These are phyloP conservation scores for Barnettozyma californica DNA, from an alignment of 805 yeast species.

Conservation along the genomic window DNA sequence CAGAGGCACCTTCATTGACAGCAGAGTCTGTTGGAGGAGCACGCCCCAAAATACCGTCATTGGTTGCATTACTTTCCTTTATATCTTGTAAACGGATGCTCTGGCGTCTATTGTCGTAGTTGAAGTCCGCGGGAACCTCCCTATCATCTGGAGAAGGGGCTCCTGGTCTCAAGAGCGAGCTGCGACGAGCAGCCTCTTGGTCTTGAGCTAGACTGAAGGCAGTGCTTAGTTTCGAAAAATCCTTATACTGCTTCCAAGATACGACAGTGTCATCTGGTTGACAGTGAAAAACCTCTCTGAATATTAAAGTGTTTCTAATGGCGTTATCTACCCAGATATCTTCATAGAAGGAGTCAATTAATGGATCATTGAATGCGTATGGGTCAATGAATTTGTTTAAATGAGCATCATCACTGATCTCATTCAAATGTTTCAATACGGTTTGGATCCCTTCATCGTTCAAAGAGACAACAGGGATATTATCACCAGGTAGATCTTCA, in stretches of 20 bases:
- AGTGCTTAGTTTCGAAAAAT: conserved; percentile 49
- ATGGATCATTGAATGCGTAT: conserved; percentile 81
- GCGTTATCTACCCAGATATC: conserved; percentile 86
- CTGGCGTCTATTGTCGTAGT: conserved; percentile 1
- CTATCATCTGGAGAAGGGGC: background rate
- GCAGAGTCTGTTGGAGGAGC: conserved; percentile 12
- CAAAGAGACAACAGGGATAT: conserved; percentile 38
- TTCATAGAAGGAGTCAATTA: conserved; percentile 74
- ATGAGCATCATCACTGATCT: conserved; percentile 28
- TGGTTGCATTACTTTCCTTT: background rate
- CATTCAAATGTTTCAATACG: conserved; percentile 33
- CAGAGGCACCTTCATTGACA: background rate
- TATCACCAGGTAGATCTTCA: conserved; percentile 22
- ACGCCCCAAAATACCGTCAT: conserved; percentile 10
- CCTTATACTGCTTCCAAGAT: conserved; percentile 87
- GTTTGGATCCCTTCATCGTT: conserved; percentile 38
- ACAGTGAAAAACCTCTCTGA: conserved; percentile 79
- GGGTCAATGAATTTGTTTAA: conserved; percentile 67
- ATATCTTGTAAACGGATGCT: conserved; percentile 13
- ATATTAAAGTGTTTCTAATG: conserved; percentile 73
- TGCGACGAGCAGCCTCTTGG: conserved; percentile 20
- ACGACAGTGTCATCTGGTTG: conserved; percentile 94
- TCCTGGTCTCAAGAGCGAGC: conserved; percentile 3
- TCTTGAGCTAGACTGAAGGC: conserved; percentile 44
- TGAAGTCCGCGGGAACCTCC: background rate